A percentile compares a stretch with the other conserved stretches of the same genome.
Conservation (phyloP, 2,329 filamentous ascomycete genomes). For the Colletotrichum nymphaeae region DNA sequence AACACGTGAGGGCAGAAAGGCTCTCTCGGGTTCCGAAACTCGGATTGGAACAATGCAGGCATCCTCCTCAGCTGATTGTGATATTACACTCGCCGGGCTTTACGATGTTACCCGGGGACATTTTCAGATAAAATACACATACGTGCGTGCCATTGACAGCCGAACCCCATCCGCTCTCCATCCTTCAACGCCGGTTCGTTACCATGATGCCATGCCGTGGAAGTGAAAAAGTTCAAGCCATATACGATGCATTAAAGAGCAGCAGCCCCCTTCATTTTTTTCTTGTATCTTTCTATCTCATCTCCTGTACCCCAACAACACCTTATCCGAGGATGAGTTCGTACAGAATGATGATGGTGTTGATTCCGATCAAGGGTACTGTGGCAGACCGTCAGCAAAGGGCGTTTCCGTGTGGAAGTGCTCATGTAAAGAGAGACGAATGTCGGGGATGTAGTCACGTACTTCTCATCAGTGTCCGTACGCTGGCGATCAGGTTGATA, state of each 20-base stretch:
- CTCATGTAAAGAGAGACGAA: too few relatives aligned
- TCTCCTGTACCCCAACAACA: background rate
- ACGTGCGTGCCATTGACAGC: background rate
- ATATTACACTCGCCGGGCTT: background rate
- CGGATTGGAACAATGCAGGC: background rate
- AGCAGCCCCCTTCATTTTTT: background rate
- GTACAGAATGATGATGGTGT: conserved; percentile 85
- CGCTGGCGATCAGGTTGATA: conserved; percentile 89
- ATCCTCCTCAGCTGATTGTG: conserved; percentile 1
- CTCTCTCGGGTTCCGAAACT: background rate
- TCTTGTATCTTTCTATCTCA: background rate
- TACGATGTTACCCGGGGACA: background rate
- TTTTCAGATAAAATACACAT: background rate
- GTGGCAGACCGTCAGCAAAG: conserved; percentile 14
- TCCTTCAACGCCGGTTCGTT: conserved; percentile 31
- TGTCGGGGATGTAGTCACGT: background rate
- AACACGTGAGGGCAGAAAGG: conserved; percentile 4
- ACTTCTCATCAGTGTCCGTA: conserved; percentile 95
- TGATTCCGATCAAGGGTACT: conserved; percentile 89
- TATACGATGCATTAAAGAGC: conserved; percentile 4
- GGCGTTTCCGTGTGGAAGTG: background rate
- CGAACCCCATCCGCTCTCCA: conserved; percentile 7
- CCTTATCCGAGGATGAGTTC: conserved; percentile 79
- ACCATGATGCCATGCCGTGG: conserved; percentile 29
- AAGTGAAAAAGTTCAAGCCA: background rate